Evolutionary conservation across 1,139 yeast species (phyloP).

Genomic region (Geotrichum candidum): DNA sequence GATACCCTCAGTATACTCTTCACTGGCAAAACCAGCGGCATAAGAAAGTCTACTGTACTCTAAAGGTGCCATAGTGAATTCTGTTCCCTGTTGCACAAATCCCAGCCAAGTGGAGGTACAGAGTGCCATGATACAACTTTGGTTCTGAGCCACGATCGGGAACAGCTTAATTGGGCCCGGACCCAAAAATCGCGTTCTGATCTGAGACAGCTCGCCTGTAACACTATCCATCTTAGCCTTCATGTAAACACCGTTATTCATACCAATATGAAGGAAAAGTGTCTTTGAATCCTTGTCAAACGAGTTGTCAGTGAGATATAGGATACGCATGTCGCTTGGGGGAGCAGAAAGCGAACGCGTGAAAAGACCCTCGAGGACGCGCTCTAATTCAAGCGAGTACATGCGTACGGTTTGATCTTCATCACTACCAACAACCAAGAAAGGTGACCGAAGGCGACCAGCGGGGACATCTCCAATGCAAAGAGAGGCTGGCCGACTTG

Average conservation of each 20-base stretch:
- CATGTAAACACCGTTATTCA: conserved; percentile 75
- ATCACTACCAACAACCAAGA: conserved; percentile 62
- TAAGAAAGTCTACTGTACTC: conserved; percentile 33
- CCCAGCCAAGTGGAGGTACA: conserved; percentile 43
- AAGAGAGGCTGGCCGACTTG: conserved; percentile 45
- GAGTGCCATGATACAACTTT: conserved; percentile 35
- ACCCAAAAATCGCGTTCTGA: conserved; percentile 72
- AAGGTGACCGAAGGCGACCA: conserved; percentile 48
- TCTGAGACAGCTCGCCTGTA: conserved; percentile 61
- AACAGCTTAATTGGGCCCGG: conserved; percentile 53
- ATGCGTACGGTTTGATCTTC: conserved; percentile 63
- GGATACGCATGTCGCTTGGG: conserved; percentile 46
- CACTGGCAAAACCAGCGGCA: conserved; percentile 55
- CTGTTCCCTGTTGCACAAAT: conserved; percentile 24
- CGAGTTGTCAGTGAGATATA: conserved; percentile 34
- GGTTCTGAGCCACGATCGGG: conserved; percentile 28
- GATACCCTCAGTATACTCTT: conserved; percentile 55
- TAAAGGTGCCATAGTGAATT: conserved; percentile 33
- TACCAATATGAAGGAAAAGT: conserved; percentile 62
- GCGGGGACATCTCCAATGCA: conserved; percentile 51
- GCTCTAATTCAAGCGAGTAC: conserved; percentile 57
- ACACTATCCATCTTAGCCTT: conserved; percentile 51
- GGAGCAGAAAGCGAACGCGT: conserved; percentile 65
- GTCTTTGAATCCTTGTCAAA: conserved; percentile 12
- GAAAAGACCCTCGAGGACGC: conserved; percentile 55